Percentiles rank a stretch among this genome's conserved stretches.
These are phyloP conservation scores for Ustilago nuda DNA, from an alignment of 1,284 basidiomycete genomes.

Conservation along the genomic window DNA sequence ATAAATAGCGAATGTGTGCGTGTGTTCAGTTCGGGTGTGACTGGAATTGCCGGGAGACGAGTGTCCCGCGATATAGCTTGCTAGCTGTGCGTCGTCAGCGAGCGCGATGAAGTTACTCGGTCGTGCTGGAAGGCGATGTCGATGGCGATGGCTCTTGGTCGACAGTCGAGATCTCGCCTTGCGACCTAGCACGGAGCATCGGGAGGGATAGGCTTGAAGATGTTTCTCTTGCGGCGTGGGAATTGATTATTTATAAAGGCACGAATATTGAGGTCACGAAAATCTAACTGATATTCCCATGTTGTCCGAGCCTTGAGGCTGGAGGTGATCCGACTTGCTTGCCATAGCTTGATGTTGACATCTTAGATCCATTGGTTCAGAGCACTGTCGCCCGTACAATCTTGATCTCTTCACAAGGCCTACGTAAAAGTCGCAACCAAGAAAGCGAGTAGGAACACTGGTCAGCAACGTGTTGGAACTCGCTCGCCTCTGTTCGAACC, in stretches of 20 bases:
- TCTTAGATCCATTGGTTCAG: neutral
- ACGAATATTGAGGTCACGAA: slow-evolving; percentile 18
- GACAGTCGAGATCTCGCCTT: neutral
- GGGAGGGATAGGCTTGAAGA: neutral
- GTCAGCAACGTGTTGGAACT: slow-evolving; percentile 1
- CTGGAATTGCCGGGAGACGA: neutral
- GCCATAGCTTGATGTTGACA: neutral
- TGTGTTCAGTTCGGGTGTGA: neutral
- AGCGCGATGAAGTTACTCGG: too few relatives aligned
- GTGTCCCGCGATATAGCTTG: too few relatives aligned
- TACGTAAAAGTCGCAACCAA: neutral
- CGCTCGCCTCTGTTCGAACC: neutral
- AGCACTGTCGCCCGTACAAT: slow-evolving; percentile 35
- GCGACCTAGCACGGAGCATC: neutral
- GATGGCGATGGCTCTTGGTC: neutral
- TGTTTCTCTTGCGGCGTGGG: neutral
- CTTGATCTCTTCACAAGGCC: slow-evolving; percentile 46
- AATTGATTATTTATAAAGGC: neutral
- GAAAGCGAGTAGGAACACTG: neutral
- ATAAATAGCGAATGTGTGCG: slow-evolving; percentile 4
- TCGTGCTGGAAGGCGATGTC: too few relatives aligned
- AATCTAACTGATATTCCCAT: neutral
- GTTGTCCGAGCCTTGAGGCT: neutral
- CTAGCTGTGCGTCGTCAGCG: too few relatives aligned
- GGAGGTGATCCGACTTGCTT: neutral